Percentiles rank a stretch among this genome's conserved stretches.
These are phyloP conservation scores for Combretum micranthum DNA, from an alignment of 345 rosid genomes.

Conservation along the genomic window DNA sequence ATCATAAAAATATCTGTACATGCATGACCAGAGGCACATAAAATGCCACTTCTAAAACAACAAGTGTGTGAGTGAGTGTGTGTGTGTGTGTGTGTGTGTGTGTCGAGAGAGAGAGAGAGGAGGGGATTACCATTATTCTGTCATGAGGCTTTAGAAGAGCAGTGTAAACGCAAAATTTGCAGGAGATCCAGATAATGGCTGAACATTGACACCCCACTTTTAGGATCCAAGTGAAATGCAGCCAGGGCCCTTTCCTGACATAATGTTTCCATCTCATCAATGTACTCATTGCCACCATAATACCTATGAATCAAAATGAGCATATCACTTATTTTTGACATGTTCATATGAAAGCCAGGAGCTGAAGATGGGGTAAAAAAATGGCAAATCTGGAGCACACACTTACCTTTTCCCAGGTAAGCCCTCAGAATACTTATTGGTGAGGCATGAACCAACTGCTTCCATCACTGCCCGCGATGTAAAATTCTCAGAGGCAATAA, in stretches of 20 bases:
- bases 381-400: background rate
- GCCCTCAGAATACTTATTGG: constrained; percentile 93
- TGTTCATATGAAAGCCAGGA: constrained; percentile 3
- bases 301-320: constrained; percentile 33
- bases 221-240: constrained; percentile 65
- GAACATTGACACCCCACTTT: constrained; percentile 95
- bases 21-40: too few relatives aligned
- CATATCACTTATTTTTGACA: background rate
- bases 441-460: constrained; percentile 92
- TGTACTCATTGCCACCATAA: constrained; percentile 89
- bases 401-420: constrained; percentile 86
- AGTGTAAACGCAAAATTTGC: constrained; percentile 93
- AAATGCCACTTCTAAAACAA: background rate
- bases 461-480: constrained; percentile 95
- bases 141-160: constrained; percentile 88
- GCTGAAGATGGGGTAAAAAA: background rate
- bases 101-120: background rate
- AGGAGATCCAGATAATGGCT: constrained; percentile 94
- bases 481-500: constrained; percentile 90
- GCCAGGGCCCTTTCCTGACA: constrained; percentile 82
- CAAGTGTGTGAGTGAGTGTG: too few relatives aligned
- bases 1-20: too few relatives aligned
- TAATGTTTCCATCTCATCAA: constrained; percentile 83
- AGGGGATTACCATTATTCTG: constrained; percentile 63
- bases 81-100: too few relatives aligned